These are phyloP conservation scores for Epichloe aotearoae DNA, from an alignment of 2,329 filamentous ascomycete species.

Conservation along the genomic window DNA sequence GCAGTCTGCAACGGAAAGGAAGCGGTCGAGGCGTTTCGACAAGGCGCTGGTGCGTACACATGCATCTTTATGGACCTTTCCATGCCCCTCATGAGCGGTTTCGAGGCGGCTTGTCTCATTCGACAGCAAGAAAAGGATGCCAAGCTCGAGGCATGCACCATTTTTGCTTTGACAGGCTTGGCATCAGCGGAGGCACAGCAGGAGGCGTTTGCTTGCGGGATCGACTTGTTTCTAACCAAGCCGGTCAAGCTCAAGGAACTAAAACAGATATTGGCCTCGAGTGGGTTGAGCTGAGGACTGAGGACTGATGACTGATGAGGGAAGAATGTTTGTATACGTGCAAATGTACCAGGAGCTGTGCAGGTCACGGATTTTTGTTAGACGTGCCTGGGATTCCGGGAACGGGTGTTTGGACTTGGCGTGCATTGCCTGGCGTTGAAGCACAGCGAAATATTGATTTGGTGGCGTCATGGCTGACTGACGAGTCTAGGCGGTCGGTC, in stretches of 20 bases:
- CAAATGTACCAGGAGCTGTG: not conserved
- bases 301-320: not conserved
- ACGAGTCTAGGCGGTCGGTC: too few relatives aligned
- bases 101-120: conserved; percentile 32
- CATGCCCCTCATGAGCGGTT: conserved; percentile 40
- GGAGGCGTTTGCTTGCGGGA: conserved; percentile 35
- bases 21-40: conserved; percentile 13
- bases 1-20: conserved; percentile 16
- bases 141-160: conserved; percentile 25
- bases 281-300: not conserved
- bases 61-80: conserved; percentile 31
- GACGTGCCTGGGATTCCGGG: too few relatives aligned
- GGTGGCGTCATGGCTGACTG: too few relatives aligned
- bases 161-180: conserved; percentile 38
- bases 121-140: conserved; percentile 32
- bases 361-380: not conserved
- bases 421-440: not conserved
- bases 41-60: conserved; percentile 7
- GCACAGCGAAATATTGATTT: too few relatives aligned
- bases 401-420: not conserved
- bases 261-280: not conserved
- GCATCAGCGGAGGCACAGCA: conserved; percentile 32
- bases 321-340: not conserved
- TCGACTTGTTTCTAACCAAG: conserved; percentile 39
- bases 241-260: conserved; percentile 29